phyloP scores from a whole-genome alignment of 306 rosid genomes.

The Luffa aegyptiaca region DNA sequence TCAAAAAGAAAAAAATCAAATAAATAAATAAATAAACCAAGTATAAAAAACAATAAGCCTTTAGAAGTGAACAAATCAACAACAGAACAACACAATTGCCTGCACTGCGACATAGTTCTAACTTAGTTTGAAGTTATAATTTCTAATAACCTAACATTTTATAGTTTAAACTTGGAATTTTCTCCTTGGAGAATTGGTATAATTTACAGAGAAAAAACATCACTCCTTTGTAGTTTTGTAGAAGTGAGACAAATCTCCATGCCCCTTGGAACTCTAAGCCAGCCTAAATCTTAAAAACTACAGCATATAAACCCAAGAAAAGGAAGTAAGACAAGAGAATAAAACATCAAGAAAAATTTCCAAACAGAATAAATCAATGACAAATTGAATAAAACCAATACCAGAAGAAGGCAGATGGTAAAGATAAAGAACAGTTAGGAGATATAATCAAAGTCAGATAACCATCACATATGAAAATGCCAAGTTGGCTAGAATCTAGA shows the following conservation, averaged over 20 bases:
- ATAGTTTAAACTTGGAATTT: not conserved
- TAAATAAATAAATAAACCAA: too few species aligned
- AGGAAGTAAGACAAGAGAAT: not conserved
- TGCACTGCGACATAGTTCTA: not conserved
- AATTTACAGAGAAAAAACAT: not conserved
- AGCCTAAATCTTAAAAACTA: not conserved
- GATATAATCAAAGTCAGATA: not conserved
- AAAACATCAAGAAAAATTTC: not conserved
- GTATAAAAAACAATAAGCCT: too few species aligned
- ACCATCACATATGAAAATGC: not conserved
- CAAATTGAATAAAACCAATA: not conserved
- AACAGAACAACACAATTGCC: not conserved
- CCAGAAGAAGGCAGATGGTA: not conserved
- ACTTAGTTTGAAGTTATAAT: not conserved
- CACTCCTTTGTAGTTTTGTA: not conserved
- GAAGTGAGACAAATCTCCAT: not conserved
- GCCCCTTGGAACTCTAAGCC: not conserved
- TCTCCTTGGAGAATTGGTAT: not conserved
- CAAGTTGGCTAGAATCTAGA: not conserved
- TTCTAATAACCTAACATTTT: not conserved
- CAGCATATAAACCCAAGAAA: not conserved
- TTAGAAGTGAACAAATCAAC: not conserved
- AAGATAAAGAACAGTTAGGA: not conserved
- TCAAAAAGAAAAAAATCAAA: too few species aligned
- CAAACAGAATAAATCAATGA: not conserved